phyloP scores from a whole-genome alignment of 164 flowering plant genomes.

The Santalum album region DNA sequence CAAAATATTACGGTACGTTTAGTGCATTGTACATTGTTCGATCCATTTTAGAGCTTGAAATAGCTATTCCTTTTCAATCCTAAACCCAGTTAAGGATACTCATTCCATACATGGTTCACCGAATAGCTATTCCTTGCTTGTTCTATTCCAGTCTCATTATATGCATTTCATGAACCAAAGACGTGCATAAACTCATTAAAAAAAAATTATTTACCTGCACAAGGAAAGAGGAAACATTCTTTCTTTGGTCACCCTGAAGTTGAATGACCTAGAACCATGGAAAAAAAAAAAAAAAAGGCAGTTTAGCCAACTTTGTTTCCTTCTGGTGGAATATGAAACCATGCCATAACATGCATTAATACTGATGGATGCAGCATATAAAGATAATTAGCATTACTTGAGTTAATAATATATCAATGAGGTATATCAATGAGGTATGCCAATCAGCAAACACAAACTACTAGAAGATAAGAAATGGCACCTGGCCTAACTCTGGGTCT shows the following conservation, averaged over 20 bases:
- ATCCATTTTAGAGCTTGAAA: not conserved
- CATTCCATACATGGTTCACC: no score
- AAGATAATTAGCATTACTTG: no score
- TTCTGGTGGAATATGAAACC: not conserved
- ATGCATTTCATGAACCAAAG: not conserved
- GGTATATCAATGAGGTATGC: no score
- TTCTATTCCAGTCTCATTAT: no score
- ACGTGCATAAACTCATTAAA: not conserved
- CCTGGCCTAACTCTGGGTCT: conserved; percentile 66
- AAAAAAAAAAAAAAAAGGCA: not conserved
- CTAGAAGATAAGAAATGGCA: not conserved
- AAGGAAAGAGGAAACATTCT: conserved; percentile 55
- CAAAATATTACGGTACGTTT: not conserved
- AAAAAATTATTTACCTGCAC: conserved; percentile 32
- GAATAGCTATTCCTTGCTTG: no score
- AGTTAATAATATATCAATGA: no score
- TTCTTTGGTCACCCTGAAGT: conserved; percentile 57
- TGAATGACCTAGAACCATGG: conserved; percentile 42
- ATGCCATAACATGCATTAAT: not conserved
- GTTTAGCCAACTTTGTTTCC: not conserved
- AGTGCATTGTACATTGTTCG: not conserved
- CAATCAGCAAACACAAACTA: not conserved
- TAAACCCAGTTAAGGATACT: no score
- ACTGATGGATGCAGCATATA: no score
- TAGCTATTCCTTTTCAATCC: no score